Evolutionary conservation across 176 grass and related monocot species (phyloP).

Genomic region (Luzula sylvatica): DNA sequence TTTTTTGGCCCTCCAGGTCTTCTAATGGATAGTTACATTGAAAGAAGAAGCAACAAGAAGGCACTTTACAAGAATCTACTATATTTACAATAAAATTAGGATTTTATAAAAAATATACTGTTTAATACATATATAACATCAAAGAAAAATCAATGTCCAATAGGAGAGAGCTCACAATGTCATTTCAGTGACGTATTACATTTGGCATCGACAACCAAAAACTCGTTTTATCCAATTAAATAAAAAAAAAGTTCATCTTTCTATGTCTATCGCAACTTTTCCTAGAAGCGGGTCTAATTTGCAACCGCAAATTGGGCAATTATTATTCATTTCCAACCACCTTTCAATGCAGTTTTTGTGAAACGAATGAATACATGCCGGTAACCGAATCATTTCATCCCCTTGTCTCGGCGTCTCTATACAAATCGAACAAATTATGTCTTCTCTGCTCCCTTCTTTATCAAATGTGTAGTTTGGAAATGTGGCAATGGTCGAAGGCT

Average conservation of each 20-base stretch:
- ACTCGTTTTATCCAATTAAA: no score
- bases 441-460: not conserved
- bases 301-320: not conserved
- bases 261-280: not conserved
- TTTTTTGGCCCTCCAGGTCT: no score
- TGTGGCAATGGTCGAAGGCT: not conserved
- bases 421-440: not conserved
- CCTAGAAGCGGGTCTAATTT: not conserved
- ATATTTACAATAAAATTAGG: no score
- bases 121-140: no score
- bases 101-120: no score
- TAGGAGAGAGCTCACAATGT: no score
- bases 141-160: no score
- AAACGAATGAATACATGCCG: constrained; percentile 1
- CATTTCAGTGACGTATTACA: no score
- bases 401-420: not conserved
- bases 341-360: constrained; percentile 2
- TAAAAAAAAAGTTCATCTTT: not conserved
- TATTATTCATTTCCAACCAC: not conserved
- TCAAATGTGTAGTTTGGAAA: not conserved
- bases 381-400: not conserved
- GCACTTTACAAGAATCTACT: no score
- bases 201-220: no score
- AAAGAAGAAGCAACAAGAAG: no score
- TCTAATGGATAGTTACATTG: no score